A percentile compares a stretch with the other conserved stretches of the same genome.
phyloP scores from a whole-genome alignment of 1,139 yeast genomes.

The Diutina ranongensis region DNA sequence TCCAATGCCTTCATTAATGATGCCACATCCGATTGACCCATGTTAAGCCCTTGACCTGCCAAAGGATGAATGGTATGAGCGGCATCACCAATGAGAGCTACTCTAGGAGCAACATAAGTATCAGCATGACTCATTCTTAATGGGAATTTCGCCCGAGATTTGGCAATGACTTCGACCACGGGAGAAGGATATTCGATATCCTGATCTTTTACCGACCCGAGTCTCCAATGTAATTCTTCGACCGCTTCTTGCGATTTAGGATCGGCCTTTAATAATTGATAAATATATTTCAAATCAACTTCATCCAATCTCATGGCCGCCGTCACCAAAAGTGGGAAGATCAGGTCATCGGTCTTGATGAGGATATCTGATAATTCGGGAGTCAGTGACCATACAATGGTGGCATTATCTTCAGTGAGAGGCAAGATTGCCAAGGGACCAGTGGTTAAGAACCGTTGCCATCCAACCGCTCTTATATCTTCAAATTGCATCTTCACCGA shows the following conservation, averaged over 20 bases:
- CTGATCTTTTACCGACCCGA: conserved; percentile 29
- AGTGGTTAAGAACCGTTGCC: conserved; percentile 85
- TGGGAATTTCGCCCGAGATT: conserved; percentile 82
- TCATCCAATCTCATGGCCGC: conserved; percentile 71
- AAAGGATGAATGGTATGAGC: conserved; percentile 97
- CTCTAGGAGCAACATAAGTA: conserved; percentile 68
- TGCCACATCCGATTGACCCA: conserved; percentile 95
- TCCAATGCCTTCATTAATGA: conserved; percentile 61
- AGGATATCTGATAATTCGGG: conserved; percentile 62
- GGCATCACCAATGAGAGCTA: conserved; percentile 94
- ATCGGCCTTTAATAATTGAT: conserved; percentile 19
- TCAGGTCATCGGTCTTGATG: conserved; percentile 43
- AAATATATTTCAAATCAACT: conserved; percentile 30
- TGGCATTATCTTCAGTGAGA: conserved; percentile 72
- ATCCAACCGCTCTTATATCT: conserved; percentile 64
- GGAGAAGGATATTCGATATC: conserved; percentile 56
- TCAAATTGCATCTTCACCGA: conserved; percentile 66
- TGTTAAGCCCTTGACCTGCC: conserved; percentile 96
- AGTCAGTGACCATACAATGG: conserved; percentile 88
- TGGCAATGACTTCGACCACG: conserved; percentile 45
- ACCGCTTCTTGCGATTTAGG: conserved; percentile 38
- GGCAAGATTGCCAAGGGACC: conserved; percentile 94
- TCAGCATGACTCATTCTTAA: conserved; percentile 85
- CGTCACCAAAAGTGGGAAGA: conserved; percentile 63
- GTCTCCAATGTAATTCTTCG: conserved; percentile 67